phyloP scores from a whole-genome alignment of 148 eudicot genomes.

The Linanthus parryae region DNA sequence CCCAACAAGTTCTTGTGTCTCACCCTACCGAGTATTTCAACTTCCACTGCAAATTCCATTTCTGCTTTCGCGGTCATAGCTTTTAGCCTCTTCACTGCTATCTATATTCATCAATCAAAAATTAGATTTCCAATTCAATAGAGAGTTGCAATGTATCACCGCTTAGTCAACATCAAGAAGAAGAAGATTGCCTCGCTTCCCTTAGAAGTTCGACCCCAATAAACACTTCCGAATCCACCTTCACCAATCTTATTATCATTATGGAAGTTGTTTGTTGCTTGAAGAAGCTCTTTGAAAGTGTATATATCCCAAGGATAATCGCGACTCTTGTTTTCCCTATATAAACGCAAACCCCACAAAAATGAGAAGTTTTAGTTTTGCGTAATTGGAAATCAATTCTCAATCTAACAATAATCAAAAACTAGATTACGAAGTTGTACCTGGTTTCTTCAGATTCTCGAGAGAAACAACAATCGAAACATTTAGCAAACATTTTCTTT shows the following conservation, averaged over 20 bases:
- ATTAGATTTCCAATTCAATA: background rate
- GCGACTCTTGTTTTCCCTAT: constrained; percentile 9
- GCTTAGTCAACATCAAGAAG: background rate
- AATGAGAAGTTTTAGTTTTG: background rate
- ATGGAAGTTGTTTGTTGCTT: constrained; percentile 39
- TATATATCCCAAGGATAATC: constrained; percentile 44
- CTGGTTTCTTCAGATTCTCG: constrained; percentile 13
- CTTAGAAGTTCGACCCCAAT: constrained; percentile 42
- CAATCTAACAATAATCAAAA: background rate
- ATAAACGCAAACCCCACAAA: constrained; percentile 1
- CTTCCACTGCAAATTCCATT: constrained; percentile 48
- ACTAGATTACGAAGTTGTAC: constrained; percentile 6
- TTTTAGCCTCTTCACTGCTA: constrained; percentile 43
- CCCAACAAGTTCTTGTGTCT: constrained; percentile 40
- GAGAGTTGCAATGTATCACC: background rate
- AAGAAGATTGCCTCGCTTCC: constrained; percentile 29
- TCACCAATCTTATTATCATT: constrained; percentile 36
- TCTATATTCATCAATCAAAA: constrained; percentile 18
- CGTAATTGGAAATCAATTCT: background rate
- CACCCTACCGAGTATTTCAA: constrained; percentile 46
- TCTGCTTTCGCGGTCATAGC: constrained; percentile 35
- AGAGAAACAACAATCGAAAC: constrained; percentile 13
- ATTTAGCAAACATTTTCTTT: constrained; percentile 18
- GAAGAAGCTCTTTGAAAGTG: constrained; percentile 37
- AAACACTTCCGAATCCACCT: constrained; percentile 48